Evolutionary conservation across 768 basidiomycete species (phyloP).

Genomic region (Tricholoma furcatifolium): DNA sequence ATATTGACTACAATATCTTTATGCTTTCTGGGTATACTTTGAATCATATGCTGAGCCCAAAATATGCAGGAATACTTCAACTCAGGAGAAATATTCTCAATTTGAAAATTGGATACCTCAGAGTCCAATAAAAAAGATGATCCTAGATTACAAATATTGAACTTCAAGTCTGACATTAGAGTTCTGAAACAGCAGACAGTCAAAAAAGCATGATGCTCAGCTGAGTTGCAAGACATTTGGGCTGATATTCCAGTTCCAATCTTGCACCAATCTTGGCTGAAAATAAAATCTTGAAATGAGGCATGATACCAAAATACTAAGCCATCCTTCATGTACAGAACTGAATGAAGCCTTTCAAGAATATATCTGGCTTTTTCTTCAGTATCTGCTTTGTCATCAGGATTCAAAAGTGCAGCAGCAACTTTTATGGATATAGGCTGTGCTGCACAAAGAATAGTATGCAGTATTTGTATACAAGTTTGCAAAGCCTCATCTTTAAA

Average conservation of each 20-base stretch:
- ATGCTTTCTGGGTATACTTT: background rate
- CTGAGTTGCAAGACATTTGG: too few species aligned
- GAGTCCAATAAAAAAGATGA: background rate
- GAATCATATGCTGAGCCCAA: background rate
- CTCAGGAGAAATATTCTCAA: background rate
- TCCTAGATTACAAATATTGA: background rate
- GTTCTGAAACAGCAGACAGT: background rate
- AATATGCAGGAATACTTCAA: background rate
- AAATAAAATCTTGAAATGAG: slow-evolving; percentile 3
- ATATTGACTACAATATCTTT: background rate
- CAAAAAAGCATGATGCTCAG: background rate
- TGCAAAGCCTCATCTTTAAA: background rate
- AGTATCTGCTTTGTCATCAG: background rate
- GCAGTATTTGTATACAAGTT: slow-evolving; percentile 15
- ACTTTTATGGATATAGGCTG: slow-evolving; percentile 15
- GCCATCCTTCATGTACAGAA: slow-evolving; percentile 18
- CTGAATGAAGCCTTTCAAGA: slow-evolving; percentile 15
- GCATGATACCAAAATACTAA: slow-evolving; percentile 21
- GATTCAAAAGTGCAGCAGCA: slow-evolving; percentile 13
- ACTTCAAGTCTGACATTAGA: background rate
- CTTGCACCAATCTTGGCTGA: background rate
- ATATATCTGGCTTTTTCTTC: slow-evolving; percentile 3
- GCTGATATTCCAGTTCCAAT: too few species aligned
- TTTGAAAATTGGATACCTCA: background rate
- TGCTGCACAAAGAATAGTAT: slow-evolving; percentile 20